Conservation (phyloP, 129 eudicot genomes). For the Glebionis coronaria region DNA sequence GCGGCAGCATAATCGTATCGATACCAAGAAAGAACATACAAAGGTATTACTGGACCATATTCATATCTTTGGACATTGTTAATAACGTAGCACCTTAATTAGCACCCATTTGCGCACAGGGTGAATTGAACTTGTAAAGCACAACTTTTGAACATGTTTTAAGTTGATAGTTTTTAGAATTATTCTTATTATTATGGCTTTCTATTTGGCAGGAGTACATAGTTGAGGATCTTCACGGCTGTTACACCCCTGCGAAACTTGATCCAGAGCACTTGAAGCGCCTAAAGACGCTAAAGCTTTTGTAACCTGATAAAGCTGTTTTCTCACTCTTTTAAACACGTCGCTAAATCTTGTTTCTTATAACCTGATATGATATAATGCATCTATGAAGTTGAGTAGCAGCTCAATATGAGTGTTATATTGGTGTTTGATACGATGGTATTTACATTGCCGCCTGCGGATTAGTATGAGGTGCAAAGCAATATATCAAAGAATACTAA, state of each 20-base stretch:
- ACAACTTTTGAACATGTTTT: no score
- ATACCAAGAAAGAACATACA: slow-evolving; percentile 83
- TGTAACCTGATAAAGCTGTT: neutral
- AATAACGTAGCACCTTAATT: no score
- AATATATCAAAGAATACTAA: no score
- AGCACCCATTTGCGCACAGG: no score
- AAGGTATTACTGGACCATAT: slow-evolving; percentile 45
- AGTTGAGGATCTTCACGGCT: slow-evolving; percentile 1
- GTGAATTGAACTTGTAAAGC: no score
- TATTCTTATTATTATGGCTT: neutral
- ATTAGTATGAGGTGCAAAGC: no score
- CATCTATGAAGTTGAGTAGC: no score
- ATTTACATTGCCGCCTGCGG: no score
- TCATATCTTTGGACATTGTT: neutral
- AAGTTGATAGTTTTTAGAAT: neutral
- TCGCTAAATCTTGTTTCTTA: neutral
- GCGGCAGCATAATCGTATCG: slow-evolving; percentile 83
- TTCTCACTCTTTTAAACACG: neutral
- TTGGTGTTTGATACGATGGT: no score
- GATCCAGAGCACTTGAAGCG: neutral
- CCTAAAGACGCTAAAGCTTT: neutral
- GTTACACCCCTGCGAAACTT: neutral
- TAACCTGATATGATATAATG: no score
- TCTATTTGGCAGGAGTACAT: neutral
- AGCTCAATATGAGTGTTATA: no score